Evolutionary conservation across 208 protist genomes (phyloP), one percentile per base, ranked within the genome.

Genomic region (Tetramitus jugosus): DNA sequence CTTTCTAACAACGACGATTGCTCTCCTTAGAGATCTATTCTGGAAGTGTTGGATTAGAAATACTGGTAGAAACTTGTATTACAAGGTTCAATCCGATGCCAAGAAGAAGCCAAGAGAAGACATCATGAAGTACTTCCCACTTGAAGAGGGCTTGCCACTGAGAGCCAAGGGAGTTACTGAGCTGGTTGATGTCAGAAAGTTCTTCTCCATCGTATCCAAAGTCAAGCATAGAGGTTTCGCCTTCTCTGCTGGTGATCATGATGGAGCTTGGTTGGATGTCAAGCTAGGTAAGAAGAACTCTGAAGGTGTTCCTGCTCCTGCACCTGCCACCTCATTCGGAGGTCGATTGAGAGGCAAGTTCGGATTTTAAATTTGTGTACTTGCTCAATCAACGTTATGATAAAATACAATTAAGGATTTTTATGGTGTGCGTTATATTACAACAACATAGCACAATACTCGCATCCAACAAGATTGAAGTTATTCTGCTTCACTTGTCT

Each of bases 101-200:
- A 69, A 69, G 62, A 69, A 69, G 33, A 31, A 39, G 31, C 31
- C 62, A 17, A 69, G 62, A 69, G 62, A 69, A 43, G 62, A 69
- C 23, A 69, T 69, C 31, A 69, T 69, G 62, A 13, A 42, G 10
- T 17, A 69, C 39, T 69, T 69, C 62, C 62, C 62, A 69, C 31
- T 69, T 17, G 62, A 69, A 69, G 62, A 69, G 43, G 62, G 62
- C 29, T 45, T 69, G 37, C 62, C 62, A 37, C 0, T 8, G 14
- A 39, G 35, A 13, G 43, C 1, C 7, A 37, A 40, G 3, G 13
- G 14, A 39, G 35, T 37, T 43, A 10, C 43, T 69, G 39, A 69
- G 29, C 20, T 40, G 23, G 8, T 43, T 43, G 43, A 43, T 42
- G 26, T 69, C 39, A 69, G 43, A 37, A 39, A 69, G 39, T 69